These are phyloP conservation scores for Colletotrichum coccodes DNA, from an alignment of 2,329 filamentous ascomycete genomes.

Conservation along the genomic window DNA sequence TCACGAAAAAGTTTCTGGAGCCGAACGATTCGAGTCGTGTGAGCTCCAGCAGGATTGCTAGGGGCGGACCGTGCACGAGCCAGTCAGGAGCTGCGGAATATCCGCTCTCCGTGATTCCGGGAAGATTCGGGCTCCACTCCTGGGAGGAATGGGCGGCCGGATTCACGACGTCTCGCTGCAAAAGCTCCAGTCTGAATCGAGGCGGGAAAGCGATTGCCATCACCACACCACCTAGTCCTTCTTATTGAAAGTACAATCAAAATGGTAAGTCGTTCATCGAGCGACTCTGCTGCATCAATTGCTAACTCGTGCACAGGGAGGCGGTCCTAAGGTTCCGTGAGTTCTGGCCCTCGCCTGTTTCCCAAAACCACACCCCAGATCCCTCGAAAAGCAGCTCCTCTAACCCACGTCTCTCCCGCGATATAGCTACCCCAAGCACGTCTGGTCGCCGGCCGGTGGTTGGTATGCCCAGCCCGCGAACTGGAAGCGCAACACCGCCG, in stretches of 20 bases:
- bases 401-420: constrained; percentile 21
- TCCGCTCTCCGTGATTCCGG: constrained; percentile 24
- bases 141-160: constrained; percentile 11
- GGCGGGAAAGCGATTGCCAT: constrained; percentile 37
- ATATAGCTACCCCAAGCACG: constrained; percentile 92
- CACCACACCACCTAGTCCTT: constrained; percentile 34
- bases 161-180: constrained; percentile 23
- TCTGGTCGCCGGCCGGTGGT: constrained; percentile 98
- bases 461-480: constrained; percentile 97
- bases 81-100: constrained; percentile 17
- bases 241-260: constrained; percentile 54
- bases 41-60: constrained; percentile 37
- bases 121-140: constrained; percentile 14
- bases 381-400: constrained; percentile 34
- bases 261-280: constrained; percentile 59
- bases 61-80: constrained; percentile 23
- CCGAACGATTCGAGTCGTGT: constrained; percentile 44
- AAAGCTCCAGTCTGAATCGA: constrained; percentile 24
- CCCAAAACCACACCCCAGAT: constrained; percentile 2
- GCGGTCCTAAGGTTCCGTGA: constrained; percentile 75
- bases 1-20: constrained; percentile 49
- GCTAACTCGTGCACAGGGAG: constrained; percentile 69
- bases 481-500: constrained; percentile 91
- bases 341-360: constrained; percentile 40
- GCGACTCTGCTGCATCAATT: neutral